A percentile compares a stretch with the other conserved stretches of the same genome.
phyloP scores from a whole-genome alignment of 257 asterid species.

The Parsonsia alboflavescens region DNA sequence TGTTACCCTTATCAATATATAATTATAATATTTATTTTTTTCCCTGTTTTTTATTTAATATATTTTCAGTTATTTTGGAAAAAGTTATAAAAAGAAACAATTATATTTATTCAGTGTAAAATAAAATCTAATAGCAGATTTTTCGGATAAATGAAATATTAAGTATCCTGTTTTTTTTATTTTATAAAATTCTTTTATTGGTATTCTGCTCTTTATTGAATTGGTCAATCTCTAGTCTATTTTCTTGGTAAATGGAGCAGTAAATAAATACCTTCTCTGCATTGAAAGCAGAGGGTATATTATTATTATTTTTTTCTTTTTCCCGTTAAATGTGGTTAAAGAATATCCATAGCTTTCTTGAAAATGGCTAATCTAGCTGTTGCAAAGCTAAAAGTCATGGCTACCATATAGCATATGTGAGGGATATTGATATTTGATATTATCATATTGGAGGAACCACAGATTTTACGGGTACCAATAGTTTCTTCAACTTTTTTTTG shows the following conservation, averaged over 20 bases:
- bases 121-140: too few species aligned
- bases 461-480: background rate
- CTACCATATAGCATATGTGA: background rate
- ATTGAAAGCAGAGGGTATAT: background rate
- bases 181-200: background rate
- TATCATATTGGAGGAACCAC: conserved; percentile 13
- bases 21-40: too few species aligned
- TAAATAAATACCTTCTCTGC: conserved; percentile 7
- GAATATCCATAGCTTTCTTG: background rate
- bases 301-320: background rate
- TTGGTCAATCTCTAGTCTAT: background rate
- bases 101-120: too few species aligned
- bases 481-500: conserved; percentile 14
- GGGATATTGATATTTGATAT: too few species aligned
- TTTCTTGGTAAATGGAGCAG: conserved; percentile 15
- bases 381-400: conserved; percentile 5
- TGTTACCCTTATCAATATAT: too few species aligned
- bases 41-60: too few species aligned
- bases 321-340: background rate
- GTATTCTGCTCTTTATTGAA: background rate
- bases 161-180: too few species aligned
- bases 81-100: too few species aligned
- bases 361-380: background rate
- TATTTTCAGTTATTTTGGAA: too few species aligned
- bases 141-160: too few species aligned